Evolutionary conservation across 495 filamentous ascomycete genomes (phyloP), one percentile per base, ranked within the genome.

Genomic region (Lasiosphaeria hispida): DNA sequence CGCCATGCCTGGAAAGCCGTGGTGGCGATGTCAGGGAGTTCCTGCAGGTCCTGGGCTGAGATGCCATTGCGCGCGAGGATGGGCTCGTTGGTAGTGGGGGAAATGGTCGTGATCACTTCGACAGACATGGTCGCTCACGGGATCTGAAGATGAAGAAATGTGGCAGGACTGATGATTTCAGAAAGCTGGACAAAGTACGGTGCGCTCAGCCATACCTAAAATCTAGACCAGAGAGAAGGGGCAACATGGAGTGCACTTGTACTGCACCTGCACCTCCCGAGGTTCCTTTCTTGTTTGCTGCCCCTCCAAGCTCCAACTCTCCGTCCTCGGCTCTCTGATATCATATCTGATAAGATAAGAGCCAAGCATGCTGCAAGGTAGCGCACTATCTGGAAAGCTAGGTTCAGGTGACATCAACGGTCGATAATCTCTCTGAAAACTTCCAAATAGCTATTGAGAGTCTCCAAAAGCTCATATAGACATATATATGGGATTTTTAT

Each of bases 31-130:
- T 79, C 77, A 1, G 90, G 83, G 7, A 96, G 75, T 23, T 75
- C 72, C 34, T 85, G 73, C 40, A 96, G 77, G 13, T 93, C 88
- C 7, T 82, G 69, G 6, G 80, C 67, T 19, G 85, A 80, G 55
- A 91, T 75, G 61, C 88, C 89, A 62, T 85, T 82, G 56, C 92
- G 85, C 23, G 84, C 87, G 60, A 92, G 64, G 64, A 96, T 81
- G 15, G 89, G 80, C 61, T 87, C 80, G 70, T 89, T 88, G 44
- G 91, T 96, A 38, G 83, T 86, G 45, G 92, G 92, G 3, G 92
- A 96, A 64, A 96, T 90, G 48, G 92, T 96, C 1, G 84, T 93
- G 64, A 96, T 84, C 1, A 78, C 85, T 82, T 95, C 92, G 42
- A 84, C 72, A 55, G 89, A 83, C 89, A 94, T 94, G 59, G 55